A percentile compares a stretch with the other conserved stretches of the same genome.
Conservation (phyloP, 805 yeast species). For the Vanderwaltozyma yarrowii region DNA sequence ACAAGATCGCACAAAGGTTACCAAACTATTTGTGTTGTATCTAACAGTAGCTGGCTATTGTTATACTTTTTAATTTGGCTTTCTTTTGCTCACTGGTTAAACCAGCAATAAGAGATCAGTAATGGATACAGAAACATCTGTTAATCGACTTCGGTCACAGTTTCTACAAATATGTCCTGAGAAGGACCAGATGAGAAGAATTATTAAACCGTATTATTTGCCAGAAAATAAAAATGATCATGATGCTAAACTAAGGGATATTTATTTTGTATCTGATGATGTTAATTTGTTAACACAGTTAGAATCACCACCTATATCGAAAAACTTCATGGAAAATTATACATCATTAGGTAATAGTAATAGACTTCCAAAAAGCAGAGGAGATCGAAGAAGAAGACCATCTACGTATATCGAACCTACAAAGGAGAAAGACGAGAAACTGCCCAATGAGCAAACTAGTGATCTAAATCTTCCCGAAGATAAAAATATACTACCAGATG, state of each 20-base stretch:
- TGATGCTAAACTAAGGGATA: conserved; percentile 8
- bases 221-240: conserved; percentile 2
- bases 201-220: conserved; percentile 19
- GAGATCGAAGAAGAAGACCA: conserved; percentile 1
- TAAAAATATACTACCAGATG: not conserved
- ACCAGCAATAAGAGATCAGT: too few relatives aligned
- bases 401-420: not conserved
- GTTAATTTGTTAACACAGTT: conserved; percentile 10
- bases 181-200: conserved; percentile 23
- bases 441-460: not conserved
- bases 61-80: too few relatives aligned
- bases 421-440: not conserved
- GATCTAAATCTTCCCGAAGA: too few relatives aligned
- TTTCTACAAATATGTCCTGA: conserved; percentile 21
- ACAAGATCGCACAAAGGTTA: too few relatives aligned
- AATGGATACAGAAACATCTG: conserved; percentile 22
- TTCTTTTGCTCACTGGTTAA: too few relatives aligned
- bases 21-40: too few relatives aligned
- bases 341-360: not conserved
- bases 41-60: too few relatives aligned
- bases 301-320: conserved; percentile 25
- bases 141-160: conserved; percentile 23
- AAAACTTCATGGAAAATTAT: conserved; percentile 14
- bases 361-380: conserved; percentile 1
- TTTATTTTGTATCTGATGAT: conserved; percentile 16